Base-by-base conservation (phyloP, 164 flowering plant genomes). In the Liriodendron chinense region DNA sequence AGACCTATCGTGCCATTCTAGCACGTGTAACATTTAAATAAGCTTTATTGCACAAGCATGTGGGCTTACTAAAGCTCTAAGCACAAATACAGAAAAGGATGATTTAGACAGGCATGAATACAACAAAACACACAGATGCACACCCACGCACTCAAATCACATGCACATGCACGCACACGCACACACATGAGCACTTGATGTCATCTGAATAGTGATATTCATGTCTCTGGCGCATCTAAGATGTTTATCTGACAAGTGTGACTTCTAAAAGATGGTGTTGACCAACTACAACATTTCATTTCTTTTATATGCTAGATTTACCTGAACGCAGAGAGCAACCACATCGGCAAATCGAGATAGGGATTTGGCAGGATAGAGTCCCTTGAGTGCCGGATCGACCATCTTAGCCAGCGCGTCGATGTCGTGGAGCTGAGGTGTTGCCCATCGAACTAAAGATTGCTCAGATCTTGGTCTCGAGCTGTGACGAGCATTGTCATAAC, bases 381-480 rank as follows among this genome's bases (percentile, higher is more conserved):
- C 98, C 75, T 90, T 81, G 21, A 96, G 94, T 47, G 89, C 80
- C 25, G 98, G 94, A 80, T 96, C 99, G 68, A 94, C 99, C 99
- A 96, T 96, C 80, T 93, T 96, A 21, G 84, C 79, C 67, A 96
- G 76, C 25, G 99, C 97, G 81, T 96, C 99, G 70, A 96, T 96
- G 79, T 96, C 99, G 78, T 96, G 99, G 73, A 96, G 98, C 86
- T 94, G 99, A 74, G 99, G 99, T 24, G 98, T 87, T 24, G 97
- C 97, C 99, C 99, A 96, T 72, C 97, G 87, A 80, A 96, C 98
- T 84, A 96, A 84, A 63, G 97, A 92, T 76, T 96, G 99, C 77
- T 96, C 99, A 18, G 86, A 80, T 78, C 99, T 87, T 72, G 90
- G 80, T 82, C 90, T 90, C 59, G 94, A 84, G 86, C 99, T 96